Evolutionary conservation across 2,329 filamentous ascomycete genomes (phyloP), one percentile per base, ranked within the genome.

Genomic region (Colletotrichum trifolii): DNA sequence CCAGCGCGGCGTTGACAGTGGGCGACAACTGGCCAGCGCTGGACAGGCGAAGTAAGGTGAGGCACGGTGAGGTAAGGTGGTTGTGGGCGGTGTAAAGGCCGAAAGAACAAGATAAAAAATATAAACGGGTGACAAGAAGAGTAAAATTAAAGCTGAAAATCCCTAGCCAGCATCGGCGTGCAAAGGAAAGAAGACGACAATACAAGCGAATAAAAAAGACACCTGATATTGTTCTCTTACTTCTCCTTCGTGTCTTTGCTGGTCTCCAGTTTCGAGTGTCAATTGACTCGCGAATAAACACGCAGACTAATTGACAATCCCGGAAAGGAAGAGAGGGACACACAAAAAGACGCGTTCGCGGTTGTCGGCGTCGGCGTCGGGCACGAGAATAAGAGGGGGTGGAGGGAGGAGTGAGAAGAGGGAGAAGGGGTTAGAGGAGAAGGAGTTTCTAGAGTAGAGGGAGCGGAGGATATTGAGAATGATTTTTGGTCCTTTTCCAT

Each of bases 341-440:
- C 25, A 12, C 13, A 52, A 58, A 52, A 42, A 42, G 40, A 64
- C 62, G 55, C 55, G 50, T 39, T 62, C 62, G 57, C 62, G 57
- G 50, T 54, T 55, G 52, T 64, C 60, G 60, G 49, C 60, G 60
- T 64, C 60, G 54, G 49, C 42, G 53, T 60, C 53, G 49, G 25
- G 55, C 62, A 58, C 62, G 66, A 63, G 42, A 55, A 56, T 17
- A 40, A 60, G 40, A 45, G 36, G 52, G 46, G 63, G 54, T 33
- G 56, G 52, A 54, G 55, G 63, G 63, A 63, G 49, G 25, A 25
- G 25, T 25, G 40, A 46, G 38, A 46, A 39, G 59, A 43, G 50
- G 49, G 56, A 45, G 48, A 50, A 59, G 48, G 53, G 54, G 63
- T 54, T 54, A 58, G 54, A 64, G 52, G 63, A 48, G 36, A 50